Evolutionary conservation across 2,329 filamentous ascomycete genomes (phyloP).

Genomic region (Fusarium coicis): DNA sequence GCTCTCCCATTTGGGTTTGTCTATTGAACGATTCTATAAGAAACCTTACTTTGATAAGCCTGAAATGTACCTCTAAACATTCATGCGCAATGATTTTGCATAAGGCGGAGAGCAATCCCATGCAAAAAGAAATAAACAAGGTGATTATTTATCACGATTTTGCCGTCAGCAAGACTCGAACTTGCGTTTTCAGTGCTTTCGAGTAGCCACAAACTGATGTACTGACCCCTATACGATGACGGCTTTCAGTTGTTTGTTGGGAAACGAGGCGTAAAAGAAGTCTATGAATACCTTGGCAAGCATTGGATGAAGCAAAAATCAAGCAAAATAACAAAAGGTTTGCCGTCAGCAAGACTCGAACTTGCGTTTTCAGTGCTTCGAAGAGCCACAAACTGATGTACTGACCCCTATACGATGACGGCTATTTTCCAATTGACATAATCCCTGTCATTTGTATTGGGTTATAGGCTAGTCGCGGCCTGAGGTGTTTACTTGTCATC

Average conservation of each 20-base stretch:
- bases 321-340: slow-evolving; percentile 6
- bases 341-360: slow-evolving; percentile 45
- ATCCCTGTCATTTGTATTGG: slow-evolving; percentile 1
- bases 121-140: neutral
- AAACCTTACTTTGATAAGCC: neutral
- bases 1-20: neutral
- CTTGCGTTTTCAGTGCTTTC: slow-evolving; percentile 28
- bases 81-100: neutral
- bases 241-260: neutral
- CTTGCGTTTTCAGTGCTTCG: slow-evolving; percentile 46
- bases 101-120: neutral
- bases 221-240: slow-evolving; percentile 31
- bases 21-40: neutral
- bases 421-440: slow-evolving; percentile 13
- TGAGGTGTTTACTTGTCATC: accelerated
- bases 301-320: neutral
- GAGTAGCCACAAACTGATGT: slow-evolving; percentile 29
- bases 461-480: neutral
- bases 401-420: slow-evolving; percentile 47
- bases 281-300: neutral
- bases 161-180: slow-evolving; percentile 31
- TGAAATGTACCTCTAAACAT: neutral
- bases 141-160: neutral
- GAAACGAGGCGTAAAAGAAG: neutral
- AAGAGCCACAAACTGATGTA: slow-evolving; percentile 46